Evolutionary conservation across 352 stramenopile genomes (phyloP).

Genomic region (Pythium utonaiense): DNA sequence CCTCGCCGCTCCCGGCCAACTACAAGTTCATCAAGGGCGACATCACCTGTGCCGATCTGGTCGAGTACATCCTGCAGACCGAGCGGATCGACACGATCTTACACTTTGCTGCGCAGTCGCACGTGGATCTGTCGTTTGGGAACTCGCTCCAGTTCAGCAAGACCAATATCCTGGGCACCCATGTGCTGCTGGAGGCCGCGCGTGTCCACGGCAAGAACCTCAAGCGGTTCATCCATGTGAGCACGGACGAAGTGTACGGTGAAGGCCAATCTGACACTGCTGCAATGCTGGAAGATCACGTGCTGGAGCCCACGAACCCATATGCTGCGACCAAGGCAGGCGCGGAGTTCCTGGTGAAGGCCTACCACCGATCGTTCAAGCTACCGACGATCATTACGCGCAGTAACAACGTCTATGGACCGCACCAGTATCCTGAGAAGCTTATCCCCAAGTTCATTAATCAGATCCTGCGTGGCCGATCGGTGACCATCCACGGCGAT

Average conservation of each 20-base stretch:
- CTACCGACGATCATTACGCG: constrained; percentile 96
- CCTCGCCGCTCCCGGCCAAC: constrained; percentile 36
- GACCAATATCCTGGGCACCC: constrained; percentile 98
- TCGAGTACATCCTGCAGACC: constrained; percentile 92
- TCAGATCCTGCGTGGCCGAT: constrained; percentile 87
- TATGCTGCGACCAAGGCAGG: constrained; percentile 98
- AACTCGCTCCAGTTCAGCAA: constrained; percentile 98
- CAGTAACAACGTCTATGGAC: constrained; percentile 99
- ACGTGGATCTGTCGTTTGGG: constrained; percentile 98
- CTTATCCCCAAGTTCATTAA: constrained; percentile 99
- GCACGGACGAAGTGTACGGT: constrained; percentile 98
- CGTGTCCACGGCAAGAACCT: constrained; percentile 84
- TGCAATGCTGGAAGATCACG: constrained; percentile 94
- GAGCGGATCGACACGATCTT: constrained; percentile 98
- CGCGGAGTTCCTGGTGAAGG: constrained; percentile 98
- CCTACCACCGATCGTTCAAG: constrained; percentile 91
- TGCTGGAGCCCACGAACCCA: constrained; percentile 95
- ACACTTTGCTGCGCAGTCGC: constrained; percentile 98
- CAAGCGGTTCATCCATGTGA: constrained; percentile 96
- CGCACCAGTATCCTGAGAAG: constrained; percentile 99
- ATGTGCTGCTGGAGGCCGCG: constrained; percentile 96
- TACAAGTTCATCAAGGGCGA: constrained; percentile 98
- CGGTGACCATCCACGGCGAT: constrained; percentile 95
- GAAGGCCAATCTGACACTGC: constrained; percentile 89
- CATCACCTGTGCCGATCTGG: constrained; percentile 92